These are phyloP conservation scores for Trametes coccinea DNA, from an alignment of 768 basidiomycete genomes.

Conservation along the genomic window DNA sequence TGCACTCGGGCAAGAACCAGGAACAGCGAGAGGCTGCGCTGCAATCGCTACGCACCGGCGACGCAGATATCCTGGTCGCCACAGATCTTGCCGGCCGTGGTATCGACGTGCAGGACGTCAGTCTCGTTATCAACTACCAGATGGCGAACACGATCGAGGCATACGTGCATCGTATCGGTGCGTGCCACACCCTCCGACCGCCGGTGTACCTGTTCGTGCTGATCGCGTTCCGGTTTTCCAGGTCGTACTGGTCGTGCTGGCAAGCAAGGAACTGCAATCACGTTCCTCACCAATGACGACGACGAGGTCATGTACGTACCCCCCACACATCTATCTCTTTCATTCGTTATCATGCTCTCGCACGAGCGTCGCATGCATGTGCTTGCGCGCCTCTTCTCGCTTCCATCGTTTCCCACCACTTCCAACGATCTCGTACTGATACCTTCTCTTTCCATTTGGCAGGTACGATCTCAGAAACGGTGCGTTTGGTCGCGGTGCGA, in stretches of 20 bases:
- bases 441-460: conserved; percentile 18
- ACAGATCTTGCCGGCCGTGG: conserved; percentile 98
- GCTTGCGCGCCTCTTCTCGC: not conserved
- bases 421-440: conserved; percentile 7
- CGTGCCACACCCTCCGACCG: conserved; percentile 27
- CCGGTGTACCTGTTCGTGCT: not conserved
- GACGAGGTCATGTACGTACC: conserved; percentile 90
- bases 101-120: conserved; percentile 98
- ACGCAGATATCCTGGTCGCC: conserved; percentile 88
- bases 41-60: conserved; percentile 81
- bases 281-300: conserved; percentile 94
- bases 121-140: conserved; percentile 95
- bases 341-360: not conserved
- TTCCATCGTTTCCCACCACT: no score
- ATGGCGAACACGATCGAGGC: conserved; percentile 97
- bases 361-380: not conserved
- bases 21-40: conserved; percentile 94
- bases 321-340: not conserved
- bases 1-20: conserved; percentile 98
- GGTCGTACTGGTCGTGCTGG: conserved; percentile 98
- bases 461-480: conserved; percentile 97
- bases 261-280: conserved; percentile 90
- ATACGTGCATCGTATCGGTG: conserved; percentile 97
- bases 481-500: conserved; percentile 34
- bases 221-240: conserved; percentile 30